Percentiles rank a stretch among this genome's conserved stretches.
These are phyloP conservation scores for Asclepias syriaca DNA, from an alignment of 257 asterid genomes.

Conservation along the genomic window DNA sequence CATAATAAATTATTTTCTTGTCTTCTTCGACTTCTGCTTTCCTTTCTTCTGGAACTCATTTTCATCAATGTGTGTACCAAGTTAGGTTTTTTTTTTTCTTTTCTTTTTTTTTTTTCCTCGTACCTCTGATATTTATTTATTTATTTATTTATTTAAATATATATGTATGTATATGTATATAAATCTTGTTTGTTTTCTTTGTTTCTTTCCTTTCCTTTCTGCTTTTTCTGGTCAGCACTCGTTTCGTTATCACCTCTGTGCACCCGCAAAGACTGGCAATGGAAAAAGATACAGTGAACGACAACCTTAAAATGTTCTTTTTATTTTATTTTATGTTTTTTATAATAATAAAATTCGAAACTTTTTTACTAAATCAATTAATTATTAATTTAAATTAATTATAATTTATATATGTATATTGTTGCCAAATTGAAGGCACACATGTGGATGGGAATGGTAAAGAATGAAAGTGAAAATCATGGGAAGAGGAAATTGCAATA, in stretches of 20 bases:
- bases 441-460: not conserved
- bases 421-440: not conserved
- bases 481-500: not conserved
- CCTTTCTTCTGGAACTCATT: no score
- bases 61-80: no score
- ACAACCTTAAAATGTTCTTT: not conserved
- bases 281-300: not conserved
- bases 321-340: not conserved
- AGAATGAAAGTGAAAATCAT: not conserved
- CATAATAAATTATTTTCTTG: no score
- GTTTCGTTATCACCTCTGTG: not conserved
- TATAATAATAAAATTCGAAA: no score
- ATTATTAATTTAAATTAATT: no score
- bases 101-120: not conserved
- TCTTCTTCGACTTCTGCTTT: no score
- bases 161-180: no score
- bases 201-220: not conserved
- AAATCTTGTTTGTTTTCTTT: not conserved
- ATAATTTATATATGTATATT: no score
- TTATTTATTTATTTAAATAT: no score
- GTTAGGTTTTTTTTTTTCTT: no score
- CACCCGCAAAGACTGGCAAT: not conserved
- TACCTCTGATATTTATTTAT: not conserved
- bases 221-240: not conserved
- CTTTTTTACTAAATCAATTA: no score